Evolutionary conservation across 225 moss, liverwort and hornwort species (phyloP).

Genomic region (Sphagnum contortum): DNA sequence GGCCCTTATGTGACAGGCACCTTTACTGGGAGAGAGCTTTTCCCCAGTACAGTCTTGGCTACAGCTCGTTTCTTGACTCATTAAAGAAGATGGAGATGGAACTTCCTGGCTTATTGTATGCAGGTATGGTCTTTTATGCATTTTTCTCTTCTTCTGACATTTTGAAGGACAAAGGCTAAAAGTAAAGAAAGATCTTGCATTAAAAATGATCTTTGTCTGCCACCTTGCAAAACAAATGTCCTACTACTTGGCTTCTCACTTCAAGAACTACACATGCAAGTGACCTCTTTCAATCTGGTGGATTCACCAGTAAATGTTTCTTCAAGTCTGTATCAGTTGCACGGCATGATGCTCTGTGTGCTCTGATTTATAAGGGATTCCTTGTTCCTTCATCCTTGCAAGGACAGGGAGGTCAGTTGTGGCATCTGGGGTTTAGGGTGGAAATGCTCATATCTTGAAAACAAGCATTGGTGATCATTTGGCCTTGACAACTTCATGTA

Average conservation of each 20-base stretch:
- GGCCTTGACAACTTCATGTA: not conserved
- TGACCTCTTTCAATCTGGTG: too few species aligned
- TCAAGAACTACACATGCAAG: not conserved
- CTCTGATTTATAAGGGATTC: too few species aligned
- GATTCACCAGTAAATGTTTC: too few species aligned
- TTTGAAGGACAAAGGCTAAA: not conserved
- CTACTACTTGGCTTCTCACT: not conserved
- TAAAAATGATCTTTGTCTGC: not conserved
- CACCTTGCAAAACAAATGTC: too few species aligned
- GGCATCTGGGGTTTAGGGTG: too few species aligned
- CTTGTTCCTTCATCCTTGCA: too few species aligned
- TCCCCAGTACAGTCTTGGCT: conserved; percentile 67
- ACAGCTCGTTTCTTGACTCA: conserved; percentile 35
- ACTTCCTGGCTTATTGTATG: conserved; percentile 62
- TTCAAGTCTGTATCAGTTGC: too few species aligned
- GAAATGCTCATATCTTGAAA: not conserved
- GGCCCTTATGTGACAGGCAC: conserved; percentile 27
- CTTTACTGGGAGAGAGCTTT: conserved; percentile 81
- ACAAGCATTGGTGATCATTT: not conserved
- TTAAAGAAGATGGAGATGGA: conserved; percentile 58
- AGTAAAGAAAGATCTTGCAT: not conserved
- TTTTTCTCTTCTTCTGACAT: not conserved
- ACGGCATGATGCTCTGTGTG: too few species aligned
- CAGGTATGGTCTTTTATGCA: conserved; percentile 35
- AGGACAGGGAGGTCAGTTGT: too few species aligned